Evolutionary conservation across 129 eudicot species (phyloP).

Genomic region (Logfia minima): DNA sequence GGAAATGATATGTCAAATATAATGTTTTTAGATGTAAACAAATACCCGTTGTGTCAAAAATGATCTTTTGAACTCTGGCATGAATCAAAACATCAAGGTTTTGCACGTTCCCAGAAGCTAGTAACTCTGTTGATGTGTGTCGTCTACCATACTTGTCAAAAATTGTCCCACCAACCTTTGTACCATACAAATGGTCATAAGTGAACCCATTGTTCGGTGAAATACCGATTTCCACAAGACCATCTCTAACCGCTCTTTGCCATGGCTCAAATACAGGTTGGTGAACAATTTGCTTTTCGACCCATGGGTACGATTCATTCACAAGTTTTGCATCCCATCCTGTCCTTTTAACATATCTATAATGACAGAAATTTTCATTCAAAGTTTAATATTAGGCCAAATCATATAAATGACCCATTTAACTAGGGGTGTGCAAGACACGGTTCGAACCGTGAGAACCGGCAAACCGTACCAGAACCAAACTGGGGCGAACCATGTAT

Average conservation of each 20-base stretch:
- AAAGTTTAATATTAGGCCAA: not conserved
- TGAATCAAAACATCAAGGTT: conserved; percentile 68
- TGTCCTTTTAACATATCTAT: conserved; percentile 56
- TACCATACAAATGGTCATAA: conserved; percentile 84
- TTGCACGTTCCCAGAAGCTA: conserved; percentile 52
- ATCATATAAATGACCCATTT: not conserved
- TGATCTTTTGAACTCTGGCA: conserved; percentile 75
- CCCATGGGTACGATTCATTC: conserved; percentile 87
- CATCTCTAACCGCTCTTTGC: conserved; percentile 74
- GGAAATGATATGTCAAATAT: not conserved
- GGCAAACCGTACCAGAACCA: no score
- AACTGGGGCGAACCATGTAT: no score
- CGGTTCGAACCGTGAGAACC: no score
- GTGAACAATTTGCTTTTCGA: conserved; percentile 82
- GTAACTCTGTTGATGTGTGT: conserved; percentile 82
- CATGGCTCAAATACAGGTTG: conserved; percentile 62
- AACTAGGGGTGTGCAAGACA: no score
- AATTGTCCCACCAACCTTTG: conserved; percentile 93
- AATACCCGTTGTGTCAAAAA: conserved; percentile 71
- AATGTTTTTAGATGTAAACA: not conserved
- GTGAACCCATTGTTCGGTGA: conserved; percentile 91
- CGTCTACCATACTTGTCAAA: conserved; percentile 82
- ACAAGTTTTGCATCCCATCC: conserved; percentile 91
- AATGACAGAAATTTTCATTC: not conserved
- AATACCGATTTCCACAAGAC: conserved; percentile 72